These are phyloP conservation scores for Suillus lakei DNA, from an alignment of 768 basidiomycete genomes.

Conservation along the genomic window DNA sequence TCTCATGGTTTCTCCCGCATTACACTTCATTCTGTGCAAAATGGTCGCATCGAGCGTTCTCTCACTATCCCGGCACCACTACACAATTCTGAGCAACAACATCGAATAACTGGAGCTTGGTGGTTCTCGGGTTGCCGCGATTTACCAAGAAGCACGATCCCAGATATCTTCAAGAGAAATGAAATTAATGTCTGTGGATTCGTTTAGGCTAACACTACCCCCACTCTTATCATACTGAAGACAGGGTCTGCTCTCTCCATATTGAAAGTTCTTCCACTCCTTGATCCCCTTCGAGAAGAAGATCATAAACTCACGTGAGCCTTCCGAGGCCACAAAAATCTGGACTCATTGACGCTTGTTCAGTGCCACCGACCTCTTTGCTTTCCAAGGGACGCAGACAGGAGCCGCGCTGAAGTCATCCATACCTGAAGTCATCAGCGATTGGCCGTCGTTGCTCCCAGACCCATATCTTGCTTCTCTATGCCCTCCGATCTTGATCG, in stretches of 20 bases:
- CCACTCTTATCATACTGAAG: conserved; percentile 43
- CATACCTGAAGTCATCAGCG: conserved; percentile 61
- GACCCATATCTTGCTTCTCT: conserved; percentile 63
- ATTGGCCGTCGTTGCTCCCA: conserved; percentile 70
- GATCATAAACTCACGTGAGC: conserved; percentile 67
- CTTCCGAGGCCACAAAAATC: conserved; percentile 8
- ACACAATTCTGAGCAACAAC: conserved; percentile 19
- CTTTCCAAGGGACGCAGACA: conserved; percentile 73
- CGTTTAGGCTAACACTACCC: conserved; percentile 8
- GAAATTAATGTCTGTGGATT: conserved; percentile 57
- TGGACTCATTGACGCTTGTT: conserved; percentile 20
- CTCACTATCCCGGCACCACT: conserved; percentile 41
- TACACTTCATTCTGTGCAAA: conserved; percentile 78
- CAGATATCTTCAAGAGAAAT: conserved; percentile 77
- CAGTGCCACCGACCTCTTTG: conserved; percentile 81
- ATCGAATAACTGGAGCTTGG: conserved; percentile 61
- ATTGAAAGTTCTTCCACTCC: conserved; percentile 67
- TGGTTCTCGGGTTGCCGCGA: conserved; percentile 66
- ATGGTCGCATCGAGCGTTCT: conserved; percentile 61
- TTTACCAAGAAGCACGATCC: conserved; percentile 49
- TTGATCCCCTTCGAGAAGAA: conserved; percentile 75
- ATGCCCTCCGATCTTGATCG: conserved; percentile 33
- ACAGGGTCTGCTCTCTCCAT: conserved; percentile 80
- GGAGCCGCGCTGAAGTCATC: conserved; percentile 46
- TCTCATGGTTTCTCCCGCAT: conserved; percentile 70